phyloP scores from a whole-genome alignment of 768 basidiomycete genomes.

The Hydnum rufescens region DNA sequence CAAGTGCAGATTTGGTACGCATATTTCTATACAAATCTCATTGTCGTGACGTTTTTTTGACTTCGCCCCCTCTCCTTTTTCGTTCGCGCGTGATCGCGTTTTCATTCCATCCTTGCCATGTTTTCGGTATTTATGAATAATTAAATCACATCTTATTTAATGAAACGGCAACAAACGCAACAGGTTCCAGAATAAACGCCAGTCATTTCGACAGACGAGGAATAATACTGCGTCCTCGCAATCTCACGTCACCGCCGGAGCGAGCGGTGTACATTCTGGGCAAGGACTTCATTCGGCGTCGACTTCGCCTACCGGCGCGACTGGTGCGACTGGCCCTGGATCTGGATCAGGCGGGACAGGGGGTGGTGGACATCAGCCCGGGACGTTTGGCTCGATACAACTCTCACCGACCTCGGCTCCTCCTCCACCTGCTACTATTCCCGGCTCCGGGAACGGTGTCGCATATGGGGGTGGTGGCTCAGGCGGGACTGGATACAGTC shows the following conservation, averaged over 20 bases:
- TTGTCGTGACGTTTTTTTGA: too few species aligned
- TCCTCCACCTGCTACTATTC: background rate
- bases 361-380: background rate
- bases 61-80: background rate
- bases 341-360: constrained; percentile 12
- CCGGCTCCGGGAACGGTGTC: too few species aligned
- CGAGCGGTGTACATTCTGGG: constrained; percentile 18
- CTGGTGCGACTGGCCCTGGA: background rate
- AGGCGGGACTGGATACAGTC: too few species aligned
- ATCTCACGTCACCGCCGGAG: constrained; percentile 56
- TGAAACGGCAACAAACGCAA: too few species aligned
- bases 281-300: background rate
- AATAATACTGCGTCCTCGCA: background rate
- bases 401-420: background rate
- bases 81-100: background rate
- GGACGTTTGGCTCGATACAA: background rate
- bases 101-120: background rate
- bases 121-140: background rate
- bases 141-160: background rate
- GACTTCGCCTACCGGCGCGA: background rate
- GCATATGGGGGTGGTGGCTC: too few species aligned
- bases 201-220: constrained; percentile 22
- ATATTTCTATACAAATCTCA: too few species aligned
- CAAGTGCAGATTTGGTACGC: constrained; percentile 13
- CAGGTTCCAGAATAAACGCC: constrained; percentile 80